Conservation (phyloP, 139 green algal species). For the Desmodesmus armatus region DNA sequence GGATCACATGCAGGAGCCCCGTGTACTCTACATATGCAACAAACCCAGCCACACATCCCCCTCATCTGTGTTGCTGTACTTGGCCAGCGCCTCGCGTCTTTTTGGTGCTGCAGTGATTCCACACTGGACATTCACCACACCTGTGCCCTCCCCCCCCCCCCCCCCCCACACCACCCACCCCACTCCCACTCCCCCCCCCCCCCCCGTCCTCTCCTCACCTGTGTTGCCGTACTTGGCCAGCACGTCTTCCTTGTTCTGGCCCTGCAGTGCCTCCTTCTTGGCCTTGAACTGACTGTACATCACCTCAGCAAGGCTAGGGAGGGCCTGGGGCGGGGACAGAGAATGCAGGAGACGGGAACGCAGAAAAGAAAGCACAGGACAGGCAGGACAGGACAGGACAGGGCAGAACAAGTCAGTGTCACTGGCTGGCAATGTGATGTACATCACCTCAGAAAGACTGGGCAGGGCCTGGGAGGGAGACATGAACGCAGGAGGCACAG, state of each 20-base stretch:
- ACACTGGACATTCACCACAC: conserved; percentile 92
- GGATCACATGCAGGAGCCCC: too few species aligned
- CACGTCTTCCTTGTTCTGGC: conserved; percentile 74
- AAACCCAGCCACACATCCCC: too few species aligned
- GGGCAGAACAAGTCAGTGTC: too few species aligned
- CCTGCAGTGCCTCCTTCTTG: conserved; percentile 90
- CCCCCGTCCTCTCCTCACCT: too few species aligned
- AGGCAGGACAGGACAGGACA: too few species aligned
- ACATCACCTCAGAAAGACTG: conserved; percentile 91
- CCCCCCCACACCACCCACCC: neutral
- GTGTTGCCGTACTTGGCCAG: conserved; percentile 91
- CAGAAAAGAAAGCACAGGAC: too few species aligned
- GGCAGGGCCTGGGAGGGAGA: conserved; percentile 90
- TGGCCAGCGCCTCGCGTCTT: conserved; percentile 78
- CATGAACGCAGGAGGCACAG: neutral
- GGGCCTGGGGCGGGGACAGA: conserved; percentile 64
- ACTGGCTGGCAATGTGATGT: too few species aligned
- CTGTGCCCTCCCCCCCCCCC: neutral
- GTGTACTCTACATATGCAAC: too few species aligned
- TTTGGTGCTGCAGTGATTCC: conserved; percentile 72
- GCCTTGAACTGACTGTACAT: conserved; percentile 91
- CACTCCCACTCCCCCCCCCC: too few species aligned
- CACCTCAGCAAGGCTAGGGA: conserved; percentile 91
- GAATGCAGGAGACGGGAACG: neutral
- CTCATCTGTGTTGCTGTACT: conserved; percentile 86